Conservation (phyloP, 768 basidiomycete species). For the Leccinellum luteum region DNA sequence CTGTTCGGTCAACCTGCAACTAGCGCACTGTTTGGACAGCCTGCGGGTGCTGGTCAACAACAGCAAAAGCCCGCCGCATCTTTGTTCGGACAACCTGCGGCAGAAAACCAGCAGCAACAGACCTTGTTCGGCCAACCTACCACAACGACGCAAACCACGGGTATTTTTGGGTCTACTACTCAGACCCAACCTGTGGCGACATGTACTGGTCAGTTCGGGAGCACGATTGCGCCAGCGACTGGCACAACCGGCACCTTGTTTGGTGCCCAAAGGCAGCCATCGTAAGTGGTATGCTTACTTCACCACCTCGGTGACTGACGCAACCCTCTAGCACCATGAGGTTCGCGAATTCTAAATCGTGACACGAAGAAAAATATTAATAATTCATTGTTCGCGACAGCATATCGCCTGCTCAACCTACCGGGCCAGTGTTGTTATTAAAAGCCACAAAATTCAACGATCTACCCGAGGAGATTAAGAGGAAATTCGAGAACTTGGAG, state of each 20-base stretch:
- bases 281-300: slow-evolving; percentile 18
- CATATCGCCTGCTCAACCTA: slow-evolving; percentile 29
- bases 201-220: slow-evolving; percentile 29
- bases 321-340: slow-evolving; percentile 23
- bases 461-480: slow-evolving; percentile 66
- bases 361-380: background rate
- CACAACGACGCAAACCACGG: slow-evolving; percentile 9
- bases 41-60: slow-evolving; percentile 21
- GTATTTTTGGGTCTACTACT: slow-evolving; percentile 19
- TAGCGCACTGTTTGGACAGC: slow-evolving; percentile 38
- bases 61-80: slow-evolving; percentile 26
- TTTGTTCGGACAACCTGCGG: slow-evolving; percentile 31
- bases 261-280: slow-evolving; percentile 32
- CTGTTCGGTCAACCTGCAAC: slow-evolving; percentile 38
- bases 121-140: slow-evolving; percentile 38
- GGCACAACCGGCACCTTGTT: slow-evolving; percentile 17
- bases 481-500: slow-evolving; percentile 68
- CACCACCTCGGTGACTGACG: background rate
- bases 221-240: slow-evolving; percentile 5
- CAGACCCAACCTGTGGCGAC: slow-evolving; percentile 19
- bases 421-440: slow-evolving; percentile 33
- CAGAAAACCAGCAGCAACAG: slow-evolving; percentile 34
- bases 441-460: slow-evolving; percentile 80
- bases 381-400: slow-evolving; percentile 11
- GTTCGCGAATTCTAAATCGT: slow-evolving; percentile 8